Evolutionary conservation across 2,329 filamentous ascomycete species (phyloP).

Genomic region (Colletotrichum caudatum): DNA sequence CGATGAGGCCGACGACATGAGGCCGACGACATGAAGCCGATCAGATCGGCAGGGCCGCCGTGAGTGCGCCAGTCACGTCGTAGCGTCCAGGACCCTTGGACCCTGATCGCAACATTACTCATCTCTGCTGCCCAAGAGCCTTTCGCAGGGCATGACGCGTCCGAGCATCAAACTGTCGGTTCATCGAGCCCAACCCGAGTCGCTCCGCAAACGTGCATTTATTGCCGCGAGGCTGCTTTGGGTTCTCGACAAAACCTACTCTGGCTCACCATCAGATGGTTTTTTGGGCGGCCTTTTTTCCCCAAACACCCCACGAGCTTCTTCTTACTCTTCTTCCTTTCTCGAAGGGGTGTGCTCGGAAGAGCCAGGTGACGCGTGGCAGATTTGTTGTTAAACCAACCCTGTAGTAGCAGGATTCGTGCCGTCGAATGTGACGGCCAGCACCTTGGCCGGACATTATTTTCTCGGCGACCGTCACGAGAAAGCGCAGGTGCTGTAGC

Average conservation of each 20-base stretch:
- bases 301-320: conserved; percentile 28
- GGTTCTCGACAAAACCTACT: conserved; percentile 31
- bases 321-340: neutral
- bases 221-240: conserved; percentile 19
- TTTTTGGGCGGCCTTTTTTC: conserved; percentile 10
- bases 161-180: conserved; percentile 25
- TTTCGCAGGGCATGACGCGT: conserved; percentile 1
- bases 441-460: neutral
- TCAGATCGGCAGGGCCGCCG: neutral
- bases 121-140: conserved; percentile 6
- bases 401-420: neutral
- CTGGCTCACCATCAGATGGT: neutral
- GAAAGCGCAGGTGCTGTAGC: neutral
- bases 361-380: neutral
- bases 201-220: neutral
- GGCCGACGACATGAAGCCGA: neutral
- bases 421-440: conserved; percentile 15
- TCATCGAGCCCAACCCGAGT: conserved; percentile 1
- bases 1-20: neutral
- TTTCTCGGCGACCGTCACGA: neutral
- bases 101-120: conserved; percentile 23
- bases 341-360: conserved; percentile 5
- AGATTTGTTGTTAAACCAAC: neutral
- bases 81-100: conserved; percentile 21
- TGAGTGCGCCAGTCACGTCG: neutral